Conservation (phyloP, 148 eudicot species). For the Fallopia convolvulus region DNA sequence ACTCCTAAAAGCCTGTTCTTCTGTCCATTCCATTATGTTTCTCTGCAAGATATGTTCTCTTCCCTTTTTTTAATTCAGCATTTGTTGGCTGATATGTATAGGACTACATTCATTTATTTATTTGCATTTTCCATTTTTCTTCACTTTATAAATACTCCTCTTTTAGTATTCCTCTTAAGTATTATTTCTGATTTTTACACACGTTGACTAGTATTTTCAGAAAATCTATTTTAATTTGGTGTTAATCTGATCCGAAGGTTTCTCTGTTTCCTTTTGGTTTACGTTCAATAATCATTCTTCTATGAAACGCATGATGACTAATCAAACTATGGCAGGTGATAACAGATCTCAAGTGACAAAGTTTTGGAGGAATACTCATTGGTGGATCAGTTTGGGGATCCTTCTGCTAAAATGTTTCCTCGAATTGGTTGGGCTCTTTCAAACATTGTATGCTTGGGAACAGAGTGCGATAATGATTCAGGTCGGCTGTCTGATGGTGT, state of each 20-base stretch:
- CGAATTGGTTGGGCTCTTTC: conserved; percentile 84
- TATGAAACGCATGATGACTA: conserved; percentile 40
- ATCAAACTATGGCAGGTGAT: conserved; percentile 93
- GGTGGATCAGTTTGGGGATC: conserved; percentile 36
- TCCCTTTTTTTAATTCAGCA: neutral
- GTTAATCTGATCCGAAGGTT: neutral
- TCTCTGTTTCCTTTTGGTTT: conserved; percentile 14
- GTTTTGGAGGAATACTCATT: conserved; percentile 44
- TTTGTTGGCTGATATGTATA: neutral
- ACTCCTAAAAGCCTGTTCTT: neutral
- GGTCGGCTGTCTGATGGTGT: conserved; percentile 48
- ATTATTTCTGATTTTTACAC: neutral
- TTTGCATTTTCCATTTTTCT: conserved; percentile 3
- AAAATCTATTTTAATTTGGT: neutral
- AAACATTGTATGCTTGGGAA: conserved; percentile 55
- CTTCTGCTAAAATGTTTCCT: conserved; percentile 36
- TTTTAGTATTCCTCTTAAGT: neutral
- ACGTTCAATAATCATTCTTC: conserved; percentile 9
- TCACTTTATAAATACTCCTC: neutral
- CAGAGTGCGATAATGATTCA: conserved; percentile 37
- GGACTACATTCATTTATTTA: neutral
- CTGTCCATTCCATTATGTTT: neutral
- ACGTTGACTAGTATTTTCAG: neutral
- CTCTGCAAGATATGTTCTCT: neutral
- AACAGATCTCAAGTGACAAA: conserved; percentile 74